Evolutionary conservation across 202 grass and related monocot species (phyloP), one percentile per base, ranked within the genome.

Genomic region (Dendrocalamus latiflorus): DNA sequence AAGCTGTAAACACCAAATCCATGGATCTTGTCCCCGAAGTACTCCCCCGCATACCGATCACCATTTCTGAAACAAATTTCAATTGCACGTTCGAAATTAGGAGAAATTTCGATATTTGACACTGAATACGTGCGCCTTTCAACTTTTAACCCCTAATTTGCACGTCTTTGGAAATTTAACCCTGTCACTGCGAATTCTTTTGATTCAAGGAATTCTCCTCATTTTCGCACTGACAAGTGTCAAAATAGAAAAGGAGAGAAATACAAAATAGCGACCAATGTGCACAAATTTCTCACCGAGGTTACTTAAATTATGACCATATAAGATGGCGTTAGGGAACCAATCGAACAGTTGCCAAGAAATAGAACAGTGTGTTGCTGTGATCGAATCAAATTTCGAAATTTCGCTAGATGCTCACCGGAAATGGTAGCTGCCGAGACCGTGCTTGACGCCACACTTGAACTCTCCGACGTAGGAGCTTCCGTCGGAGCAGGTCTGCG

Each of bases 11-110:
- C 76, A 14, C 93, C 93, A 41, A 96, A 93, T 3, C 93, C 93
- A 74, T 96, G 93, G 87, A 96, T 96, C 90, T 93, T 96, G 85
- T 96, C 93, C 22, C 90, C 93, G 37, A 93, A 96, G 68, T 96
- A 96, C 83, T 96, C 93, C 4, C 93, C 93, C 0, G 83, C 72
- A 3, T 93, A 96, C 2, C 90, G 88, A 89, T 96, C 93, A 1
- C 93, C 93, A 74, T 96, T 96, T 76, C 93, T 96, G 73, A 38
- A 93, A 77, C 7, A 1, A 42, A 83, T 48, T 34, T 62, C 47
- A 36, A 8, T 6, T 3, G n/a, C 47, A 43, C 1, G 50, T 44
- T 20, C 12, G 50, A 63, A 53, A 51, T 86, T 26, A 68, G n/a
- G n/a, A n/a, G n/a, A n/a, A n/a, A n/a, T n/a, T n/a, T n/a, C n/a